Evolutionary conservation across 805 yeast species (phyloP).

Genomic region (Wickerhamiella domercqiae): DNA sequence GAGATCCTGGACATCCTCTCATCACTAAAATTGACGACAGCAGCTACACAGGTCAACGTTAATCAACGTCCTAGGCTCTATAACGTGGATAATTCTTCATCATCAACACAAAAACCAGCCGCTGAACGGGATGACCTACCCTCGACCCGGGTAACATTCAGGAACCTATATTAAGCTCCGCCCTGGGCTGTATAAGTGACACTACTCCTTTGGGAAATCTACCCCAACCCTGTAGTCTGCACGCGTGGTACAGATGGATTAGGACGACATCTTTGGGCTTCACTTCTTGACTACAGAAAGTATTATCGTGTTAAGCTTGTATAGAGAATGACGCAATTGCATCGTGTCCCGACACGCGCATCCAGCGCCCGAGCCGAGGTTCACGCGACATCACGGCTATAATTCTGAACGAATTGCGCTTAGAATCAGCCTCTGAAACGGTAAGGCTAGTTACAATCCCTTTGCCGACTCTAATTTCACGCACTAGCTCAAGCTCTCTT

Average conservation of each 20-base stretch:
- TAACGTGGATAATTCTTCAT: no score
- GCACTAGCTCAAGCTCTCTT: constrained; percentile 44
- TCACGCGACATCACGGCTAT: constrained; percentile 66
- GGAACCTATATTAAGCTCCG: no score
- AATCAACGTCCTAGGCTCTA: no score
- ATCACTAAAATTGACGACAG: no score
- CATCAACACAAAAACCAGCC: no score
- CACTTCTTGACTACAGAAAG: background rate
- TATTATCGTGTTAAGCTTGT: no score
- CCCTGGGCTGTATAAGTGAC: no score
- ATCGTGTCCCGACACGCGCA: constrained; percentile 34
- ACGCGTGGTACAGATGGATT: background rate
- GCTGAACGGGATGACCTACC: no score
- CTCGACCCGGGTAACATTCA: no score
- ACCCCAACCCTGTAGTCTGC: background rate
- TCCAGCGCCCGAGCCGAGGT: constrained; percentile 82
- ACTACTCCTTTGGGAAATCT: background rate
- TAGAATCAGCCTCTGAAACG: constrained; percentile 19
- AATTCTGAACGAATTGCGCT: constrained; percentile 30
- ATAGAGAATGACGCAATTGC: constrained; percentile 10
- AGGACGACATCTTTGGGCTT: background rate
- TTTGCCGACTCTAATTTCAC: constrained; percentile 40
- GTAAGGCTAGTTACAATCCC: constrained; percentile 36
- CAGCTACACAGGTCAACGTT: no score
- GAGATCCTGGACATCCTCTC: no score